Evolutionary conservation across 2,329 filamentous ascomycete genomes (phyloP).

Genomic region (Fusarium sterilihyphosum): DNA sequence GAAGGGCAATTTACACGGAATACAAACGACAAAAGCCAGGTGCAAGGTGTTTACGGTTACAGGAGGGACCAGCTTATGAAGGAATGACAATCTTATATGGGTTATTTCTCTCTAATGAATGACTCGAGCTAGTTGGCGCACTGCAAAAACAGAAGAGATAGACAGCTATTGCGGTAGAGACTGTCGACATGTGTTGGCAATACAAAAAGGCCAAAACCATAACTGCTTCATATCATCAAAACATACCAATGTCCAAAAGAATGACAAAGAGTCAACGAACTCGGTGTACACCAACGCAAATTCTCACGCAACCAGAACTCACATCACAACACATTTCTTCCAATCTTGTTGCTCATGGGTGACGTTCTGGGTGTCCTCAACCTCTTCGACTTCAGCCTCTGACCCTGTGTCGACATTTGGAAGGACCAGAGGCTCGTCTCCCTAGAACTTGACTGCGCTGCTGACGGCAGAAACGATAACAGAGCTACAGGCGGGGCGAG

Average conservation of each 20-base stretch:
- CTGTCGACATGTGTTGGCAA: constrained; percentile 12
- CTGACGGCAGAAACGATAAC: constrained; percentile 34
- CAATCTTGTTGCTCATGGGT: constrained; percentile 1
- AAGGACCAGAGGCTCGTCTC: constrained; percentile 33
- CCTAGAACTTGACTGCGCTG: constrained; percentile 39
- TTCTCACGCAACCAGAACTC: constrained; percentile 5
- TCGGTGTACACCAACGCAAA: background rate
- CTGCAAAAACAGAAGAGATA: constrained; percentile 23
- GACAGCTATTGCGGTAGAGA: constrained; percentile 33
- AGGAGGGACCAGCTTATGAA: constrained; percentile 37
- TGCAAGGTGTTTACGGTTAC: constrained; percentile 42
- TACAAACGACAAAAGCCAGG: constrained; percentile 29
- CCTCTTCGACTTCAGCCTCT: constrained; percentile 28
- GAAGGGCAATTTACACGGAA: constrained; percentile 4
- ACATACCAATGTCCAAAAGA: constrained; percentile 1
- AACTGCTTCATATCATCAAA: constrained; percentile 1
- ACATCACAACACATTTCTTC: constrained; percentile 30
- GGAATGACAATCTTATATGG: constrained; percentile 40
- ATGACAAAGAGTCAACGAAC: background rate
- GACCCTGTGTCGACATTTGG: constrained; percentile 19
- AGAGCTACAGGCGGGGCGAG: constrained; percentile 41
- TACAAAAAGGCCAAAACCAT: constrained; percentile 4
- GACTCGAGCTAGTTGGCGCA: constrained; percentile 39
- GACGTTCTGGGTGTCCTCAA: background rate
- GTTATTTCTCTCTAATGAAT: constrained; percentile 38